phyloP scores from a whole-genome alignment of 345 rosid genomes.

The Psidium guajava region DNA sequence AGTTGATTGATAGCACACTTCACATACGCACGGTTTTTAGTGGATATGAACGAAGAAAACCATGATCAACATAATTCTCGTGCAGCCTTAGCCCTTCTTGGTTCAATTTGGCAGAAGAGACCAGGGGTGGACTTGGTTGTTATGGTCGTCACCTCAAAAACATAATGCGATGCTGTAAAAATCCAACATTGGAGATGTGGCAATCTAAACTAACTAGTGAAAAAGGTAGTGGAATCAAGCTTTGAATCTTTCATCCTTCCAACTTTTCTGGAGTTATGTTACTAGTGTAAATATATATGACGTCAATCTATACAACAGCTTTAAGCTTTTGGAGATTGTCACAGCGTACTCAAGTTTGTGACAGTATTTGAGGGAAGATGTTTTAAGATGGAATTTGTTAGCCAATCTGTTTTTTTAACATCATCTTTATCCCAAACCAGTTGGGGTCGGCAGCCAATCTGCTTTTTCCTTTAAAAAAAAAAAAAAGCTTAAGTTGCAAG shows the following conservation, averaged over 20 bases:
- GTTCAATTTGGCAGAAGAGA: neutral
- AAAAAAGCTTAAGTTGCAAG: neutral
- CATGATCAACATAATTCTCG: neutral
- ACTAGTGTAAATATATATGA: neutral
- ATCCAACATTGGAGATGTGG: neutral
- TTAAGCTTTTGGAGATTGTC: neutral
- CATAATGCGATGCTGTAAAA: neutral
- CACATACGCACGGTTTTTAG: neutral
- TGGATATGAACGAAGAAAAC: neutral
- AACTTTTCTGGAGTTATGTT: neutral
- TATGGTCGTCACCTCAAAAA: neutral
- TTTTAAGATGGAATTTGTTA: neutral
- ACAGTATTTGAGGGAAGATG: neutral
- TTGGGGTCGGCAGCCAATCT: no score
- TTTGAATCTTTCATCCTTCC: neutral
- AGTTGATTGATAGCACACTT: neutral
- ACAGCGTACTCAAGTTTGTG: neutral
- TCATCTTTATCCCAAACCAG: no score
- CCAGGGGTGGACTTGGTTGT: neutral
- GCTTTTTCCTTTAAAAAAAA: neutral
- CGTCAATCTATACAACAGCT: neutral
- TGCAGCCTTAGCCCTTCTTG: neutral
- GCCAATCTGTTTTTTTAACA: neutral
- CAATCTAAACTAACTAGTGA: neutral
- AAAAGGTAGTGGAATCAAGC: neutral